Conservation (phyloP, 108 stramenopile genomes). For the Nitzschia sp. region DNA sequence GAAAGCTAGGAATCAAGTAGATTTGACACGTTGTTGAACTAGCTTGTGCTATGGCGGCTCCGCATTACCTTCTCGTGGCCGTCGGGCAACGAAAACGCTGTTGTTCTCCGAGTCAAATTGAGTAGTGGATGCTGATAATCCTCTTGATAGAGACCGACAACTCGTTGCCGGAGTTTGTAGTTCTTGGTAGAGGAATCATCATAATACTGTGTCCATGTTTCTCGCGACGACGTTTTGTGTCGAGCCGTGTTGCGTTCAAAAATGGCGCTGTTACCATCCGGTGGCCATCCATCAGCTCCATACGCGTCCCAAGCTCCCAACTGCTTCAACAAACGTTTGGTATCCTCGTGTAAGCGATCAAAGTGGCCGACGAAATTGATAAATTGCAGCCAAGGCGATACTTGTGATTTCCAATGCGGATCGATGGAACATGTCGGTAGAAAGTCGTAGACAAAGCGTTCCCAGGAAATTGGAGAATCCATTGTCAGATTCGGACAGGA, state of each 20-base stretch:
- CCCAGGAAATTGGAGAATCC: constrained; percentile 21
- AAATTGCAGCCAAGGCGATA: constrained; percentile 48
- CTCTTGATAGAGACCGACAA: constrained; percentile 10
- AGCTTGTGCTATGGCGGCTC: no score
- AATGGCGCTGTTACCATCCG: constrained; percentile 32
- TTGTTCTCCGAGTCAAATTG: constrained; percentile 24
- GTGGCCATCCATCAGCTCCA: constrained; percentile 47
- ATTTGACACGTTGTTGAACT: no score
- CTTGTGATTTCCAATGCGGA: constrained; percentile 47
- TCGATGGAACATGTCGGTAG: constrained; percentile 21
- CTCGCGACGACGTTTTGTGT: constrained; percentile 21
- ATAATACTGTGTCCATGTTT: constrained; percentile 1
- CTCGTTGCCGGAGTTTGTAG: constrained; percentile 3
- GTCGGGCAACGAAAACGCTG: no score
- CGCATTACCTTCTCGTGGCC: no score
- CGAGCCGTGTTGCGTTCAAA: constrained; percentile 19
- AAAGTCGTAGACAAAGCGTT: constrained; percentile 26
- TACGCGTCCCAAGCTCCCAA: constrained; percentile 54
- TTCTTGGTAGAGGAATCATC: not conserved
- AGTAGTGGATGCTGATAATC: constrained; percentile 25
- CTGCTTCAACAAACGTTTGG: constrained; percentile 30
- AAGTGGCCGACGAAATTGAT: constrained; percentile 55
- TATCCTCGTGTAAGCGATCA: constrained; percentile 40
- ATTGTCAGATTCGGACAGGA: constrained; percentile 4
- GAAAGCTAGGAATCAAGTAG: no score